Conservation (phyloP, 2,329 filamentous ascomycete genomes). For the Cadophora malorum region DNA sequence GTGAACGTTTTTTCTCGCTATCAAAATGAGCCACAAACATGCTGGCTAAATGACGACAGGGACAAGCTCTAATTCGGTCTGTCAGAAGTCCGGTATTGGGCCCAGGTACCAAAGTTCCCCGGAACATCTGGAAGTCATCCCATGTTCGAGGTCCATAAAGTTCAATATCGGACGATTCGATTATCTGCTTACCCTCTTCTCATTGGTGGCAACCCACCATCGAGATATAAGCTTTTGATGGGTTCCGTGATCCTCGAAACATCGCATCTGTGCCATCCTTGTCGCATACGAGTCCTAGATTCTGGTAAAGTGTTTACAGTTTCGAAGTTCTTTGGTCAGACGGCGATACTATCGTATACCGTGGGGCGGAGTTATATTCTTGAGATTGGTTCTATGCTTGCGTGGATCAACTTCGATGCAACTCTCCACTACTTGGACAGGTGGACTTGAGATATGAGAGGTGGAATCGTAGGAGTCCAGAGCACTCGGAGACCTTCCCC, state of each 20-base stretch:
- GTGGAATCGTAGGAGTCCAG: conserved; percentile 18
- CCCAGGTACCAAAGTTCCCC: not conserved
- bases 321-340: not conserved
- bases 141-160: not conserved
- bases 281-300: conserved; percentile 15
- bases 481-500: not conserved
- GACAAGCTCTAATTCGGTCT: not conserved
- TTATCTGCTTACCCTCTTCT: not conserved
- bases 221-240: not conserved
- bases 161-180: not conserved
- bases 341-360: not conserved
- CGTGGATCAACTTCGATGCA: not conserved
- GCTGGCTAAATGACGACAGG: not conserved
- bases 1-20: too few species aligned
- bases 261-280: conserved; percentile 2
- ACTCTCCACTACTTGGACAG: not conserved
- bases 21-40: not conserved
- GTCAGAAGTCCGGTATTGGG: not conserved
- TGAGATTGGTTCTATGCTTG: not conserved
- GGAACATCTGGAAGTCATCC: not conserved
- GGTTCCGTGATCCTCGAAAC: not conserved
- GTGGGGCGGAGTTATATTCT: not conserved
- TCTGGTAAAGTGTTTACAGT: conserved; percentile 22
- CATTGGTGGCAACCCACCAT: conserved; percentile 7
- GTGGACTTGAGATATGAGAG: conserved; percentile 17